Evolutionary conservation across 495 filamentous ascomycete genomes (phyloP).

Genomic region (Penicillium cosmopolitanum): DNA sequence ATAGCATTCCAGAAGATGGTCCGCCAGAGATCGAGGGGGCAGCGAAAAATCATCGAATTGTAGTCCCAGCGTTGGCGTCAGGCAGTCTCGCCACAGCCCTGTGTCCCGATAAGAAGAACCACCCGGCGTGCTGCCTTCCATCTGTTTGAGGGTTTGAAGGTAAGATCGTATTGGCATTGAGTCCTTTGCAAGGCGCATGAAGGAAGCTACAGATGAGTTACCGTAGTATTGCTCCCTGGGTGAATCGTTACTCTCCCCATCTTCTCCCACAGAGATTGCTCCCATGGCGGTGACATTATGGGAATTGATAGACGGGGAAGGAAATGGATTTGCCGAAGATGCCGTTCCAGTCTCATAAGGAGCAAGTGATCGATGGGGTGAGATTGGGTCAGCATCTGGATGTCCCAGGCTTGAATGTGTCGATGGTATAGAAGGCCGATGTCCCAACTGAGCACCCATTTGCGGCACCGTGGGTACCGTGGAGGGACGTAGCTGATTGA

Average conservation of each 20-base stretch:
- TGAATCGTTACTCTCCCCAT: conserved; percentile 29
- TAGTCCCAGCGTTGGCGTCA: conserved; percentile 14
- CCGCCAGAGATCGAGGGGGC: conserved; percentile 47
- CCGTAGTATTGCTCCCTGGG: conserved; percentile 43
- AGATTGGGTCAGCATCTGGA: conserved; percentile 11
- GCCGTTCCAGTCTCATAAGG: conserved; percentile 5
- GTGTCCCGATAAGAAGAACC: conserved; percentile 14
- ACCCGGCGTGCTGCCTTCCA: conserved; percentile 9
- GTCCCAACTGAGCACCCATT: not conserved
- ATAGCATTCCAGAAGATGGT: conserved; percentile 47
- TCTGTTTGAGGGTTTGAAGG: conserved; percentile 18
- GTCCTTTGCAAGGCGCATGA: conserved; percentile 43
- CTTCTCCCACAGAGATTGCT: conserved; percentile 30
- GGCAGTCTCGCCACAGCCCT: conserved; percentile 28
- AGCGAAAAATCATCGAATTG: conserved; percentile 39
- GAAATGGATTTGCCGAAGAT: conserved; percentile 12
- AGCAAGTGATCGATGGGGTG: conserved; percentile 5
- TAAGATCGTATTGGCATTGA: conserved; percentile 28
- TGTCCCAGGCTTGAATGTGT: conserved; percentile 2
- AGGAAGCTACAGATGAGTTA: conserved; percentile 45
- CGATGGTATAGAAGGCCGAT: conserved; percentile 4
- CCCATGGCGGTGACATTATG: conserved; percentile 45
- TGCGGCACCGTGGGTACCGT: conserved; percentile 4
- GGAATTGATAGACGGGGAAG: conserved; percentile 26
- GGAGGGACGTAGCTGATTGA: not conserved